Evolutionary conservation across 2,329 filamentous ascomycete genomes (phyloP).

Genomic region (Pestalotiopsis sp.): DNA sequence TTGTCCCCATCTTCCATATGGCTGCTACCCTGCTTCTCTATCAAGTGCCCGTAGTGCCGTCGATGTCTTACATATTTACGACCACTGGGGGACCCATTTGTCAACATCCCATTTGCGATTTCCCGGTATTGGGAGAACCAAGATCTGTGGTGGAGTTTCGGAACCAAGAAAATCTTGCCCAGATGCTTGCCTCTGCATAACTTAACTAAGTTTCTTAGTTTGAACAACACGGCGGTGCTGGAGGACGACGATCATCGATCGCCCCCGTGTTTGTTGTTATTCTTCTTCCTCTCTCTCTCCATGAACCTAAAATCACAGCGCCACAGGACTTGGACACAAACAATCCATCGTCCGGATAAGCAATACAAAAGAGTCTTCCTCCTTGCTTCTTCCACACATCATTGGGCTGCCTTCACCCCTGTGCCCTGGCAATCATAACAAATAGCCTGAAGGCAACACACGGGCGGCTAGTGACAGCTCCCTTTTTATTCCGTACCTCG

Average conservation of each 20-base stretch:
- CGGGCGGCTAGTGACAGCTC: background rate
- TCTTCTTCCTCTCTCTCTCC: background rate
- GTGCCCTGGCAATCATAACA: background rate
- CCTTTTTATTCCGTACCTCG: background rate
- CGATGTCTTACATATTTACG: background rate
- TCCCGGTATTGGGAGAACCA: background rate
- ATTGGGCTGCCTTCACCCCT: background rate
- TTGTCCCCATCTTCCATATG: background rate
- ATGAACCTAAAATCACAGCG: background rate
- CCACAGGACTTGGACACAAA: background rate
- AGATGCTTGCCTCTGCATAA: background rate
- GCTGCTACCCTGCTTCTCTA: background rate
- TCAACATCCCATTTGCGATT: background rate
- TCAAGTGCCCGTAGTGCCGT: background rate
- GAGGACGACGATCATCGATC: background rate
- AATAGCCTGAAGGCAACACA: background rate
- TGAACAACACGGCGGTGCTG: background rate
- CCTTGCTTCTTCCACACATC: background rate
- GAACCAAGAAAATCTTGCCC: background rate
- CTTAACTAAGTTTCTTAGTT: background rate
- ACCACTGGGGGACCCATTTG: background rate
- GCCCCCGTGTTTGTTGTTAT: background rate
- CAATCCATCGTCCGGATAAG: background rate
- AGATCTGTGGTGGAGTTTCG: background rate
- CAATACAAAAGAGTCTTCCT: background rate